Conservation (phyloP, 345 rosid species). For the Eucalyptus tenuipes region DNA sequence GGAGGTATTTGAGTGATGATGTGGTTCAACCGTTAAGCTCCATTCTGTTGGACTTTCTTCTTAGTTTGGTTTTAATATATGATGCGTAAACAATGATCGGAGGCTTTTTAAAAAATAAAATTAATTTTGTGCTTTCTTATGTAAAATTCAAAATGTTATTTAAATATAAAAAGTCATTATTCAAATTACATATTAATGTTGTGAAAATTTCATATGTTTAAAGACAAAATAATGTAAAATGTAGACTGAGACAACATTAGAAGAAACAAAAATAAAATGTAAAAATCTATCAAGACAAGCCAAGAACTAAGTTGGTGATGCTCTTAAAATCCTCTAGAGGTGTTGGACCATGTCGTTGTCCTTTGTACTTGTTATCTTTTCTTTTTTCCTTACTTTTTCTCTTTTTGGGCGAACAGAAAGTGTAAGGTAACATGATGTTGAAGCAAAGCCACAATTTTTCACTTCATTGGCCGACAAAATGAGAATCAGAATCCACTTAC, state of each 20-base stretch:
- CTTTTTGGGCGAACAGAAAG: too few relatives aligned
- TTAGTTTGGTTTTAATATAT: not conserved
- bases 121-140: accelerated
- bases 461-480: too few relatives aligned
- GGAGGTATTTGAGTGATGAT: not conserved
- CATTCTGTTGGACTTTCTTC: not conserved
- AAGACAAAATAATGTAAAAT: not conserved
- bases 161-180: accelerated
- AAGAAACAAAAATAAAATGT: not conserved
- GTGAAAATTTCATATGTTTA: too few relatives aligned
- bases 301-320: accelerated
- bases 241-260: not conserved
- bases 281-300: not conserved
- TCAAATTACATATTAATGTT: not conserved
- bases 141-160: too few relatives aligned
- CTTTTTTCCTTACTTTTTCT: not conserved
- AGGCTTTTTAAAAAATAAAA: not conserved
- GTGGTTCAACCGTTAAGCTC: not conserved
- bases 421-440: too few relatives aligned
- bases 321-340: not conserved
- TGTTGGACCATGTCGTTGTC: not conserved
- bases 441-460: too few relatives aligned
- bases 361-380: not conserved
- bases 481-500: too few relatives aligned
- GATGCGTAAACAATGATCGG: not conserved